Percentiles rank a stretch among this genome's conserved stretches.
Evolutionary conservation across 2,329 filamentous ascomycete genomes (phyloP).

Genomic region (Phialemonium atrogriseum): DNA sequence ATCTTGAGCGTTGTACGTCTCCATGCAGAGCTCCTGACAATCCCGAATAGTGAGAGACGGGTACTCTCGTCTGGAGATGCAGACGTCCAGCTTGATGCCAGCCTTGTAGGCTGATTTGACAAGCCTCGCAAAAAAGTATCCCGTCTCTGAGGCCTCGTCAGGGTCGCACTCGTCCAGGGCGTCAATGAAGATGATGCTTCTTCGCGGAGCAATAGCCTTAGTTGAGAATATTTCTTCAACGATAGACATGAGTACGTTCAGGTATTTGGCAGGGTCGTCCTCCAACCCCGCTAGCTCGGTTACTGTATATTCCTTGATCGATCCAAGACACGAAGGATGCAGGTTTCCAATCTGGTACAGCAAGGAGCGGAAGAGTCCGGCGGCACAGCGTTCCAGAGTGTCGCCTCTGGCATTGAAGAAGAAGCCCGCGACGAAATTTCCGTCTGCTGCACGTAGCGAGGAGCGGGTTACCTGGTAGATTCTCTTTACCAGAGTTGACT

Average conservation of each 20-base stretch:
- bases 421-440: conserved; percentile 3
- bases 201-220: too few relatives aligned
- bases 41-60: conserved; percentile 3
- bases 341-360: conserved; percentile 6
- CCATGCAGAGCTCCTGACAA: conserved; percentile 5
- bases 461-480: conserved; percentile 1
- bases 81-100: conserved; percentile 4
- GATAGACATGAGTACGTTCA: too few relatives aligned
- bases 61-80: conserved; percentile 6
- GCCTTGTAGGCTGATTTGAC: neutral
- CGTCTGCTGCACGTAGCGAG: too few relatives aligned
- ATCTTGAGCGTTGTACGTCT: conserved; percentile 5
- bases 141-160: neutral
- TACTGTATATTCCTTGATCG: neutral
- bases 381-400: conserved; percentile 2
- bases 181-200: conserved; percentile 9
- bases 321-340: neutral
- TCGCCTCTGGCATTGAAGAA: conserved; percentile 8
- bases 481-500: conserved; percentile 2
- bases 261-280: too few relatives aligned
- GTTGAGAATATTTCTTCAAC: neutral
- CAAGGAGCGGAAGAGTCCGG: conserved; percentile 6
- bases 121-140: conserved; percentile 4
- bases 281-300: too few relatives aligned
- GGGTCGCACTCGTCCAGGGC: conserved; percentile 12